These are phyloP conservation scores for Wallacemonas rigidus DNA, from an alignment of 208 protist species.

Conservation along the genomic window DNA sequence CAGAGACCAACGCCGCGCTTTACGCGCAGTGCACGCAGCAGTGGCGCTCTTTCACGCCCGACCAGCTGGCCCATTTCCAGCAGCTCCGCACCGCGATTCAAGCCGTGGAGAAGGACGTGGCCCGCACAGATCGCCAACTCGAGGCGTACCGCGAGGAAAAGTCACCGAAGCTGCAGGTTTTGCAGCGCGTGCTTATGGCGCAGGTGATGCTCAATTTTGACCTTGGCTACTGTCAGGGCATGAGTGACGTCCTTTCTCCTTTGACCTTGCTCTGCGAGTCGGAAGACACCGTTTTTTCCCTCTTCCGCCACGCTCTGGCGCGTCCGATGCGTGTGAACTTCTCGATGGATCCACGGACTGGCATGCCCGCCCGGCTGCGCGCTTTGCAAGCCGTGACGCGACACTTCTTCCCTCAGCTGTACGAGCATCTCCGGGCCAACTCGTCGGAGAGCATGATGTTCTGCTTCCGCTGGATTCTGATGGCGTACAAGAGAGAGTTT, in stretches of 20 bases:
- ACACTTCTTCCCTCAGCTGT: slow-evolving; percentile 62
- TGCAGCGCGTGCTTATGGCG: slow-evolving; percentile 80
- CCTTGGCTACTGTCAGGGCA: slow-evolving; percentile 90
- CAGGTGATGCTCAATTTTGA: slow-evolving; percentile 92
- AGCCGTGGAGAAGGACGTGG: slow-evolving; percentile 88
- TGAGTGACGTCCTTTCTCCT: slow-evolving; percentile 81
- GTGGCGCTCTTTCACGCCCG: slow-evolving; percentile 71
- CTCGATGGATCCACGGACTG: slow-evolving; percentile 44
- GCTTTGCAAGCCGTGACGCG: slow-evolving; percentile 50
- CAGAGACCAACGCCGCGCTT: slow-evolving; percentile 31
- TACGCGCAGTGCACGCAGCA: slow-evolving; percentile 72
- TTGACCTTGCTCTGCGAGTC: slow-evolving; percentile 34
- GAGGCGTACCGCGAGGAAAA: slow-evolving; percentile 47
- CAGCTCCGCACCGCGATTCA: slow-evolving; percentile 51
- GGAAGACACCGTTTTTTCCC: slow-evolving; percentile 31
- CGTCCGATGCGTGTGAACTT: slow-evolving; percentile 57
- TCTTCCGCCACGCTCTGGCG: slow-evolving; percentile 51
- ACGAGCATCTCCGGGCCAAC: slow-evolving; percentile 44
- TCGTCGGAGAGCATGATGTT: slow-evolving; percentile 77
- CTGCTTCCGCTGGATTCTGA: slow-evolving; percentile 89
- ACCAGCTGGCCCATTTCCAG: slow-evolving; percentile 71
- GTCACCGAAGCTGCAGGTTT: slow-evolving; percentile 40
- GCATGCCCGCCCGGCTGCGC: slow-evolving; percentile 54
- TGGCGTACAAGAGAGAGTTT: slow-evolving; percentile 89
- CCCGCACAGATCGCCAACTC: slow-evolving; percentile 76